Percentiles rank a stretch among this genome's conserved stretches.
Evolutionary conservation across 352 stramenopile genomes (phyloP).

Genomic region (Phytophthora pluvialis): DNA sequence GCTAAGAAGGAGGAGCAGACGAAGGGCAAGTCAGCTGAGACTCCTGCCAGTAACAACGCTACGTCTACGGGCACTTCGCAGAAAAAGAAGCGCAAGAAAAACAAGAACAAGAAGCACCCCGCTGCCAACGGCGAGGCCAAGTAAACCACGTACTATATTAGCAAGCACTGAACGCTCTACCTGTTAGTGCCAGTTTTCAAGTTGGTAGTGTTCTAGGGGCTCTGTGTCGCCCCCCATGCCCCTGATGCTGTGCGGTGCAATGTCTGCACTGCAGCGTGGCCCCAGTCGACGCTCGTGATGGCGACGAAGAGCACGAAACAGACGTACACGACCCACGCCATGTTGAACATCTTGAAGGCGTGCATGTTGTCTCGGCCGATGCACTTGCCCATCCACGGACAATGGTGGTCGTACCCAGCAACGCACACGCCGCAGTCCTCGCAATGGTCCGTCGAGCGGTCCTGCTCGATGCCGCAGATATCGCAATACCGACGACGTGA

Average conservation of each 20-base stretch:
- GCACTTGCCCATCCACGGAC: conserved; percentile 95
- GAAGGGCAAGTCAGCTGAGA: conserved; percentile 23
- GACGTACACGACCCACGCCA: conserved; percentile 83
- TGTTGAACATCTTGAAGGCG: conserved; percentile 91
- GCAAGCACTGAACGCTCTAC: neutral
- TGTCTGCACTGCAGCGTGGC: conserved; percentile 40
- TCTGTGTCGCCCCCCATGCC: conserved; percentile 26
- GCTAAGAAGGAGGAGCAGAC: conserved; percentile 49
- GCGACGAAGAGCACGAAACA: conserved; percentile 76
- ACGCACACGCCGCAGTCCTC: conserved; percentile 94
- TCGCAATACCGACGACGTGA: conserved; percentile 62
- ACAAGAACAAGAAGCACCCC: conserved; percentile 42
- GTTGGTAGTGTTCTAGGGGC: conserved; percentile 1
- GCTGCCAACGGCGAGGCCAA: conserved; percentile 22
- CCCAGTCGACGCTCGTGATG: conserved; percentile 65
- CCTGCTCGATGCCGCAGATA: conserved; percentile 69
- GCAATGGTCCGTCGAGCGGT: conserved; percentile 86
- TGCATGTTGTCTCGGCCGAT: conserved; percentile 93
- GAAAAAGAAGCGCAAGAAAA: conserved; percentile 74
- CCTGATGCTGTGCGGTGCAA: conserved; percentile 42
- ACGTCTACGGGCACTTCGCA: conserved; percentile 31
- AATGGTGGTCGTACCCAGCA: conserved; percentile 91
- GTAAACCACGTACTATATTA: conserved; percentile 36
- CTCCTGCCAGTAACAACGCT: conserved; percentile 6
- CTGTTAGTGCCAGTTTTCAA: neutral